Base-by-base conservation (phyloP, 2,329 filamentous ascomycete genomes). In the Penicillium sp. region DNA sequence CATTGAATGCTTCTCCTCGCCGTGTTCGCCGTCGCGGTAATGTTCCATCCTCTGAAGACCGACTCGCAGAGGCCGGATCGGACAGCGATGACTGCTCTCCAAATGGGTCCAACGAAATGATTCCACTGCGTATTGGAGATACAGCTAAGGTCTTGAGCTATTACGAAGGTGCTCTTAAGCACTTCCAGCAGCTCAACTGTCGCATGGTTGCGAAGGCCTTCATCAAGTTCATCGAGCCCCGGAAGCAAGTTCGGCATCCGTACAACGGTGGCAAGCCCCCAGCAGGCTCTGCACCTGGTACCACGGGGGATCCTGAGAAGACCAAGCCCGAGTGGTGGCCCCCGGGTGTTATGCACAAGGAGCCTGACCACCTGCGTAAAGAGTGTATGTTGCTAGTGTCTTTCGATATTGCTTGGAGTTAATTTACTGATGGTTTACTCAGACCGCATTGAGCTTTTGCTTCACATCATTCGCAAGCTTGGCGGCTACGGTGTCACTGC, bases 351-450 rank as follows among this genome's bases (percentile, higher is more conserved):
- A 76, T 76, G 43, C 81, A 83, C 70, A 79, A 75, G 67, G 81
- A 83, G 67, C 81, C 81, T 3, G 80, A 82, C 57, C 81, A 83
- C 67, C 66, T 82, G 22, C 72, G 75, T 54, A 81, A 80, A 70
- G 75, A 78, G 43, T 76, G 80, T 82, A 73, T 65, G 79, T 68
- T 19, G 14, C 22, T 25, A 7, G 1, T 37, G 1, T 37, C 13
- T 52, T 30, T 22, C 30, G 6, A 2, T 5, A n/a, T 7, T 8
- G 7, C 30, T 38, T 22, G 30, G 16, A 10, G 25, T 16, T 14
- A 6, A n/a, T 19, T 2, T 28, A 6, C 11, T 52, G 14, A 59
- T 30, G 65, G 40, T 2, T 14, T 3, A 10, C 14, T 45, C 7
- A 78, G 76, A 75, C 53, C 72, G 77, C 6, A 69, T 78, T 58